These are phyloP conservation scores for Microcos paniculata DNA, from an alignment of 345 rosid genomes.

Conservation along the genomic window DNA sequence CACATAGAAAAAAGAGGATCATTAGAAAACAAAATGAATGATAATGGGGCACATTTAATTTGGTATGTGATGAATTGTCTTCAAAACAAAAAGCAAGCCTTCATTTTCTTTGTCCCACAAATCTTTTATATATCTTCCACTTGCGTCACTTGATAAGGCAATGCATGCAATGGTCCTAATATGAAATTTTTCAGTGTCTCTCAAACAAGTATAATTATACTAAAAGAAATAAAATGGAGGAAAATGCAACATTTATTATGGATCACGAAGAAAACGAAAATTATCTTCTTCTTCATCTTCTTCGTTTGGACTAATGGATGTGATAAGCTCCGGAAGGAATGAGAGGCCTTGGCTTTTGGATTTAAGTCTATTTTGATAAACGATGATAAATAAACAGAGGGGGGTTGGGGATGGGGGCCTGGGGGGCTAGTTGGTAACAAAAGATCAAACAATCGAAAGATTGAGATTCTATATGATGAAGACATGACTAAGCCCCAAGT, in stretches of 20 bases:
- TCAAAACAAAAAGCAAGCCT: not conserved
- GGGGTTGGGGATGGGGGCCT: not conserved
- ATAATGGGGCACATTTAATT: too few species aligned
- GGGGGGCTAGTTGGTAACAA: not conserved
- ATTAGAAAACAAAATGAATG: too few species aligned
- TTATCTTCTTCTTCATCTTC: not conserved
- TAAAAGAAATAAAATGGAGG: too few species aligned
- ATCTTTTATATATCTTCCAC: not conserved
- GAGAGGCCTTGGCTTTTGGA: not conserved
- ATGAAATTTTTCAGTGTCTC: not conserved
- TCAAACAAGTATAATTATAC: too few species aligned
- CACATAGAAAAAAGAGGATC: too few species aligned
- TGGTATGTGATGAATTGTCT: not conserved
- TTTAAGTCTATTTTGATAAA: too few species aligned
- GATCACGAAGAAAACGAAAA: not conserved
- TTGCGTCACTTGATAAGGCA: not conserved
- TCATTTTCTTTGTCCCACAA: not conserved
- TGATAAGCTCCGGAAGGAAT: not conserved
- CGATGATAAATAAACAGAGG: too few species aligned
- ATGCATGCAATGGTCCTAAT: not conserved
- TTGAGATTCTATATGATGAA: conserved; percentile 7
- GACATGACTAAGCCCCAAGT: conserved; percentile 8
- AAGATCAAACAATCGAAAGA: conserved; percentile 3
- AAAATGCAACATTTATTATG: not conserved
- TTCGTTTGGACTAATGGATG: not conserved